Conservation (phyloP, 768 basidiomycete species). For the Kondoa subrosea region DNA sequence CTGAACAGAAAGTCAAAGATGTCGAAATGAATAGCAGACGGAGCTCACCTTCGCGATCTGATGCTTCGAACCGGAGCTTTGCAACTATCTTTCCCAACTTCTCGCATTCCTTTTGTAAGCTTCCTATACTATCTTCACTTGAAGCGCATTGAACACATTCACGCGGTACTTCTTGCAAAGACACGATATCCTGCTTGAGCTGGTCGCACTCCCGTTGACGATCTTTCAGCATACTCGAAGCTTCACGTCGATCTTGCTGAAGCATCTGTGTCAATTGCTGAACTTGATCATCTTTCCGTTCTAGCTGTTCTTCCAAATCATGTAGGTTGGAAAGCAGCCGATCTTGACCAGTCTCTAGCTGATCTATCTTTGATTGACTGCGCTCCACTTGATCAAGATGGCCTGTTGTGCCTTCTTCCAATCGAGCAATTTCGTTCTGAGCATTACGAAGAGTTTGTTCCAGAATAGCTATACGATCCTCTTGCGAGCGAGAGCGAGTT, state of each 20-base stretch:
- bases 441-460: background rate
- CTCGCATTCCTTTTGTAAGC: background rate
- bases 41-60: constrained; percentile 25
- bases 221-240: too few species aligned
- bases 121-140: background rate
- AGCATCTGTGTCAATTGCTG: background rate
- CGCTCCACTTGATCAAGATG: background rate
- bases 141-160: background rate
- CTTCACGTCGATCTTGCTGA: background rate
- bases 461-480: background rate
- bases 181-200: background rate
- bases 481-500: background rate
- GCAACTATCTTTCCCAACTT: constrained; percentile 15
- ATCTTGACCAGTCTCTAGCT: constrained; percentile 1
- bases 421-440: background rate
- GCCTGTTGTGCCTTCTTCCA: background rate
- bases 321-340: background rate
- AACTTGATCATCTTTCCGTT: background rate
- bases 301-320: background rate
- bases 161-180: background rate
- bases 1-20: constrained; percentile 3
- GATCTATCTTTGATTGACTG: background rate
- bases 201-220: background rate
- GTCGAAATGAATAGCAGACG: background rate
- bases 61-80: constrained; percentile 25